A percentile compares a stretch with the other conserved stretches of the same genome.
These are phyloP conservation scores for Aspergillus niger DNA, from an alignment of 2,329 filamentous ascomycete genomes.

Conservation along the genomic window DNA sequence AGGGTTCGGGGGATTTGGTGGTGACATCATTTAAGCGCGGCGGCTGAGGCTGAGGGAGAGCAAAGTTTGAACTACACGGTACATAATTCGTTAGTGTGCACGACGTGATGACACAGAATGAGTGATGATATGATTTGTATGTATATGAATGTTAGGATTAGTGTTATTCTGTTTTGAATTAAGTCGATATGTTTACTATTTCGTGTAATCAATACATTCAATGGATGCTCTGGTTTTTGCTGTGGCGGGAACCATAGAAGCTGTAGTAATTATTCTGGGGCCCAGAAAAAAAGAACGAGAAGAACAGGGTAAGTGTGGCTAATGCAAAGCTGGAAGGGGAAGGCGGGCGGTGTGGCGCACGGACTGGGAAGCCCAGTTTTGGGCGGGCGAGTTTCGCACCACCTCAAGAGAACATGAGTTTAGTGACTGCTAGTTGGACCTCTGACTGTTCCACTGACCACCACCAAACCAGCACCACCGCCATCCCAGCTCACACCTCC, in stretches of 20 bases:
- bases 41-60: background rate
- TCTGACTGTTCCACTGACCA: background rate
- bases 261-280: background rate
- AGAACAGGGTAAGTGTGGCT: conserved; percentile 7
- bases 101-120: background rate
- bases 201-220: background rate
- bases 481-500: background rate
- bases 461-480: background rate
- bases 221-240: background rate
- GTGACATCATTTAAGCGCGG: conserved; percentile 42
- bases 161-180: background rate
- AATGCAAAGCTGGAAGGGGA: conserved; percentile 1
- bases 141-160: background rate
- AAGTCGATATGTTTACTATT: background rate
- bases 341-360: conserved; percentile 23
- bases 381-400: background rate
- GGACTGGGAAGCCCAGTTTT: background rate
- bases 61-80: background rate
- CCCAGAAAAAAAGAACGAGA: background rate
- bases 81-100: background rate
- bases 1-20: conserved; percentile 42
- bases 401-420: background rate
- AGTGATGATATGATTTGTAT: conserved; percentile 1
- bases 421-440: background rate
- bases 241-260: background rate